Base-by-base conservation (phyloP, 2,329 filamentous ascomycete species). In the Colletotrichum theobromicola region DNA sequence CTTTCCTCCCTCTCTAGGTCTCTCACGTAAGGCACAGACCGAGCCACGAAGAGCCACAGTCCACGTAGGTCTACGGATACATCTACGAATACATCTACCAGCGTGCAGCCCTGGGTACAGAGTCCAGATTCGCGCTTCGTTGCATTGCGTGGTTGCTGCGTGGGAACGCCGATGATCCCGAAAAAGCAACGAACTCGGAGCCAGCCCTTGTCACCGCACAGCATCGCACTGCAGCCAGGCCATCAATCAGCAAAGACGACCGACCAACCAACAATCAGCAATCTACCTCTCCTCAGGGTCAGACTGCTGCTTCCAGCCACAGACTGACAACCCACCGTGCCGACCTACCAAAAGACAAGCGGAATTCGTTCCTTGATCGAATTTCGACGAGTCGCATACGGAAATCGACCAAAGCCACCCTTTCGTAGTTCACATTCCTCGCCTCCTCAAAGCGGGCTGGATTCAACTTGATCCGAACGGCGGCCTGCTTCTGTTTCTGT, bases 141-240 rank as follows among this genome's bases (percentile, higher is more conserved):
- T 50, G 42, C 42, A 50, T 50, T 50, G 42, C 42, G 42, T 50
- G 42, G n/a, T 50, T 50, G 42, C 42, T 50, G 42, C 42, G 42
- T 21, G 42, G 42, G 68, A 46, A 72, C 42, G 46, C 55, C 62
- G 62, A 63, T 74, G 68, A 63, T 67, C 34, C 55, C 72, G 68
- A 74, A 74, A 67, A 74, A 74, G 72, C 68, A 74, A 72, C 62
- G 21, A 67, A 61, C n/a, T 66, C 53, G 32, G 53, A 65, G 34
- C 21, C 42, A 46, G 28, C 21, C 42, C 42, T 58, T 12, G 28
- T 53, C 68, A 18, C 9, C 58, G 37, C n/a, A n/a, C n/a, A n/a
- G n/a, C n/a, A n/a, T n/a, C n/a, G n/a, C n/a, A n/a, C n/a, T n/a
- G n/a, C 42, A 15, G 15, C 68, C 26, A 30, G 21, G 35, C 58